These are phyloP conservation scores for Acacia confusa DNA, from an alignment of 306 rosid species.

Conservation along the genomic window DNA sequence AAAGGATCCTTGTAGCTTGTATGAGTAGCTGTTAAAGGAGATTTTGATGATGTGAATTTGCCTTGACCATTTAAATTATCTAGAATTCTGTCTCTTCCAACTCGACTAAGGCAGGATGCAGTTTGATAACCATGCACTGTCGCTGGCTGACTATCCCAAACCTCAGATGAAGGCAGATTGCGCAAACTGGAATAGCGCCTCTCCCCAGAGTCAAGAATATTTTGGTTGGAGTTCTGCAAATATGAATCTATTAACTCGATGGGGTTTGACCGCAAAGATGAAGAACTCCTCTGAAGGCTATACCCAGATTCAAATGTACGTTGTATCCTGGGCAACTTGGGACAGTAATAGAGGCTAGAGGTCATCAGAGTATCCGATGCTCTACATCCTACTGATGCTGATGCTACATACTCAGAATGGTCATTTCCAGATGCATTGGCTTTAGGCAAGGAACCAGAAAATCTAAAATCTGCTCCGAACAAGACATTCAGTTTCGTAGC, in stretches of 20 bases:
- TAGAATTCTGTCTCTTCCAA: slow-evolving; percentile 50
- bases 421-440: slow-evolving; percentile 55
- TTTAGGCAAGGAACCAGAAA: slow-evolving; percentile 46
- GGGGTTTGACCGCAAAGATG: slow-evolving; percentile 53
- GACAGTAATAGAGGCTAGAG: slow-evolving; percentile 54
- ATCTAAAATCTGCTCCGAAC: slow-evolving; percentile 56
- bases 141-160: slow-evolving; percentile 81
- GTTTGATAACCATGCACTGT: slow-evolving; percentile 75
- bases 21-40: slow-evolving; percentile 44
- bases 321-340: slow-evolving; percentile 55
- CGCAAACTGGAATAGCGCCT: slow-evolving; percentile 70
- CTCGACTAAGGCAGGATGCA: slow-evolving; percentile 54
- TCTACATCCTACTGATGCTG: slow-evolving; percentile 47
- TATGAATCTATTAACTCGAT: slow-evolving; percentile 55
- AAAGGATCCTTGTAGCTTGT: slow-evolving; percentile 54
- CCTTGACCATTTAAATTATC: slow-evolving; percentile 46
- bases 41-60: slow-evolving; percentile 46
- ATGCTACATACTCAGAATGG: slow-evolving; percentile 41
- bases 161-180: slow-evolving; percentile 55
- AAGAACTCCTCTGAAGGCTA: slow-evolving; percentile 58
- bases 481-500: slow-evolving; percentile 64
- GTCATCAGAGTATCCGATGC: slow-evolving; percentile 45
- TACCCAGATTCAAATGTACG: slow-evolving; percentile 55
- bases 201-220: slow-evolving; percentile 51
- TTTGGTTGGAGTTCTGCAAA: slow-evolving; percentile 47